Percentiles rank a stretch among this genome's conserved stretches.
These are phyloP conservation scores for Acanthamoeba triangularis DNA, from an alignment of 208 protist species.

Conservation along the genomic window DNA sequence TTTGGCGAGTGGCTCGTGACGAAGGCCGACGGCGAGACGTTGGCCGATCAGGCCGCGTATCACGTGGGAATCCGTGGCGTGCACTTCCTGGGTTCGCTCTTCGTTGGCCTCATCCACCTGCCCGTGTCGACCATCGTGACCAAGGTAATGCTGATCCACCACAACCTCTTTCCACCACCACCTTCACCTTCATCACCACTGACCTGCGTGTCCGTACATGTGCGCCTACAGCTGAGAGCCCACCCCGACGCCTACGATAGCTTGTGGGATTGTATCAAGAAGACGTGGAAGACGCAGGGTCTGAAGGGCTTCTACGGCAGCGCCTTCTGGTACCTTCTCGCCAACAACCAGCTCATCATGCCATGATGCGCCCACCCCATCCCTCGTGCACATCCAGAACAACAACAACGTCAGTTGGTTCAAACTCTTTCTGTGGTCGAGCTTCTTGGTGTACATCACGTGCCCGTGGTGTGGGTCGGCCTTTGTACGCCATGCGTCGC, in stretches of 20 bases:
- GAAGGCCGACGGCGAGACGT: conserved; percentile 23
- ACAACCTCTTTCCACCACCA: neutral
- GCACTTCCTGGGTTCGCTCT: neutral
- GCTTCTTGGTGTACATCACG: no score
- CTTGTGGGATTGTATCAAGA: conserved; percentile 21
- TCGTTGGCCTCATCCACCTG: conserved; percentile 13
- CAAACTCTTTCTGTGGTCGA: no score
- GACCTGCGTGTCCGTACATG: neutral
- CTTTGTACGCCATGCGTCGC: no score
- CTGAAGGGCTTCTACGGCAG: conserved; percentile 30
- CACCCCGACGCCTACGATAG: neutral
- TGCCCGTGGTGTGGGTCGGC: no score
- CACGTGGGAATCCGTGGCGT: conserved; percentile 15
- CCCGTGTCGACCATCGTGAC: conserved; percentile 39
- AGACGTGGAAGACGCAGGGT: conserved; percentile 4
- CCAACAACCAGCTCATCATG: conserved; percentile 30
- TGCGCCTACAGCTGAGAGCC: neutral
- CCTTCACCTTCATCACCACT: neutral
- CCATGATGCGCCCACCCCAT: neutral
- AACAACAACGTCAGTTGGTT: no score
- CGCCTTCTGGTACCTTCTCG: conserved; percentile 22
- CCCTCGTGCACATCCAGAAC: no score
- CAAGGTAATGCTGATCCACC: neutral
- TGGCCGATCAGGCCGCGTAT: neutral
- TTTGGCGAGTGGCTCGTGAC: conserved; percentile 17